A percentile compares a stretch with the other conserved stretches of the same genome.
Evolutionary conservation across 2,329 filamentous ascomycete species (phyloP).

Genomic region (Cordyceps sp.): DNA sequence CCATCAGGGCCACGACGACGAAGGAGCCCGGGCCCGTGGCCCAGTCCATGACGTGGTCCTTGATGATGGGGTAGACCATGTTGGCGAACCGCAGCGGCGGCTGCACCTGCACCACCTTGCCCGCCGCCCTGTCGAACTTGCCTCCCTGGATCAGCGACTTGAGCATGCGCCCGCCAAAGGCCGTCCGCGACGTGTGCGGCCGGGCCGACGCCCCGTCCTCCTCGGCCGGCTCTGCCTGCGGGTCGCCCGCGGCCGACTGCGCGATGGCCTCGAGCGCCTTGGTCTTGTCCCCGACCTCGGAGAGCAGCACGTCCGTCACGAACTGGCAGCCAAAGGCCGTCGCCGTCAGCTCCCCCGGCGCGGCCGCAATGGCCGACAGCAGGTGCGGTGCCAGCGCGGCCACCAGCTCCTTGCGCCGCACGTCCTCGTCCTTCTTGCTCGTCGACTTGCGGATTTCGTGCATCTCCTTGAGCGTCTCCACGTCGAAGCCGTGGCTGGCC

Average conservation of each 20-base stretch:
- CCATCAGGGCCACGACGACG: conserved; percentile 65
- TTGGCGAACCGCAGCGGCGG: conserved; percentile 69
- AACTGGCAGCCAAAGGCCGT: conserved; percentile 79
- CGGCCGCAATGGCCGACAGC: conserved; percentile 53
- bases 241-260: conserved; percentile 41
- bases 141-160: conserved; percentile 86
- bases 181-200: conserved; percentile 41
- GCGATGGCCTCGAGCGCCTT: conserved; percentile 55
- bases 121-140: conserved; percentile 59
- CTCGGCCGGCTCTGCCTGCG: conserved; percentile 21
- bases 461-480: conserved; percentile 60
- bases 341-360: conserved; percentile 50
- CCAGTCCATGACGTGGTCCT: conserved; percentile 62
- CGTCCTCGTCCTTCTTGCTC: conserved; percentile 78
- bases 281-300: conserved; percentile 58
- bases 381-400: conserved; percentile 58
- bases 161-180: conserved; percentile 64
- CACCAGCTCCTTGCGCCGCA: conserved; percentile 60
- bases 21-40: conserved; percentile 76
- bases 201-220: conserved; percentile 22
- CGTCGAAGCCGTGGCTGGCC: conserved; percentile 43
- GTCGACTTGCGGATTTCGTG: conserved; percentile 66
- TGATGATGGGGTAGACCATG: conserved; percentile 67
- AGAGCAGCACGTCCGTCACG: conserved; percentile 66
- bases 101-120: conserved; percentile 53